Base-by-base conservation (phyloP, 2,329 filamentous ascomycete genomes). In the Aspergillus fructus region DNA sequence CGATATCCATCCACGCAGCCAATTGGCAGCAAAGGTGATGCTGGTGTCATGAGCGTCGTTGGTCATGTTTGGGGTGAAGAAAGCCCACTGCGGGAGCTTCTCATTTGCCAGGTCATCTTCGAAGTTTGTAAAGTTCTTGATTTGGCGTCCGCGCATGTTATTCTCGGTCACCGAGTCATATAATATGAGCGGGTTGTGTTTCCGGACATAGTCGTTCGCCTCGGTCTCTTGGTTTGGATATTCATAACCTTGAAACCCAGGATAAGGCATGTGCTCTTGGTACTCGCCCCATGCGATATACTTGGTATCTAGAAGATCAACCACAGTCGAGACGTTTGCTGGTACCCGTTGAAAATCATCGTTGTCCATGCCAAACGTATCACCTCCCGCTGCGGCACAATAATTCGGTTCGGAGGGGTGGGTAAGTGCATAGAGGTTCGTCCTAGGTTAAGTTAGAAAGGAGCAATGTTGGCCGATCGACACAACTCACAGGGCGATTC, bases 361-460 rank as follows among this genome's bases (percentile, higher is more conserved):
- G 65, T 88, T 84, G 68, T 81, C 78, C 73, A 91, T 86, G 64
- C 89, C 89, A 64, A 89, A 90, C 71, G 87, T 87, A 71, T 91
- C 89, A 51, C 89, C 89, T 27, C 81, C 83, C 42, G 88, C 82
- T 2, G 84, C 73, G 2, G 89, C 84, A 59, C 86, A 81, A 69
- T 93, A 93, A 78, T 93, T 93, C 7, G 89, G 89, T 78, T 92
- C 82, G 2, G 84, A 88, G 1, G 89, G 88, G 66, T 92, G 89
- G 5, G 88, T 90, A 48, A 89, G 76, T 12, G 80, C 88, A 58
- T 80, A 83, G 73, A 83, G 81, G 66, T 84, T 82, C 49, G 78
- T 79, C 37, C 63, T 65, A 30, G 41, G 30, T 15, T 5, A 24
- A 37, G 40, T 59, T 39, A 62, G 52, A 43, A 27, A 5, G 9